Evolutionary conservation across 1,139 yeast genomes (phyloP).

Genomic region (Suhomyces bribrorum): DNA sequence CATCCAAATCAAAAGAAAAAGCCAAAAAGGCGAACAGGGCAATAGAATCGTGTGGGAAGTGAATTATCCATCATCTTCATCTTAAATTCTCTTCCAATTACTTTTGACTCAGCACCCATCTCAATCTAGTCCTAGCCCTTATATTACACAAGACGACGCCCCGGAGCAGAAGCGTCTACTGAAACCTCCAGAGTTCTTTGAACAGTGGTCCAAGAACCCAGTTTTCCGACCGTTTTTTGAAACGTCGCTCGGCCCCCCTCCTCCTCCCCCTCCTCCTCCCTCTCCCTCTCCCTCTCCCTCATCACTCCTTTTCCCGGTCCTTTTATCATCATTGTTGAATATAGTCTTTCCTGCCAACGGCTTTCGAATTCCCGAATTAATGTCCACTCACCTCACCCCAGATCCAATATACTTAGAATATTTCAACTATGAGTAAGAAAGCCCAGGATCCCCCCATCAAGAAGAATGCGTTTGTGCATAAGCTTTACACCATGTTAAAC

Average conservation of each 20-base stretch:
- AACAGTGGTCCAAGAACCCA: too few relatives aligned
- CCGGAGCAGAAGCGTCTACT: background rate
- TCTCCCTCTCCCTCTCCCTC: background rate
- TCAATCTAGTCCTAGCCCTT: background rate
- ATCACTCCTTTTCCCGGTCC: background rate
- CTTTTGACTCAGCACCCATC: background rate
- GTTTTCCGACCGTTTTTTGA: too few relatives aligned
- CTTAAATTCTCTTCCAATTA: background rate
- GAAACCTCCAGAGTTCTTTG: too few relatives aligned
- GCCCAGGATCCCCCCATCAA: conserved; percentile 34
- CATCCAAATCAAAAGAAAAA: conserved; percentile 1
- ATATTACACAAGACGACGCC: background rate
- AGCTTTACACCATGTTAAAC: conserved; percentile 58
- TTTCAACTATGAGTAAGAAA: conserved; percentile 17
- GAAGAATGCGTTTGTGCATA: conserved; percentile 66
- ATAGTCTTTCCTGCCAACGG: too few relatives aligned
- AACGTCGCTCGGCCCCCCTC: background rate
- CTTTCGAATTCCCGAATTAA: too few relatives aligned
- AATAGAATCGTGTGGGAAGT: background rate
- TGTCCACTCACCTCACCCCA: too few relatives aligned
- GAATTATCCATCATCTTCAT: background rate
- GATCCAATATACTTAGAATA: too few relatives aligned
- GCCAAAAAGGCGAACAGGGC: conserved; percentile 1
- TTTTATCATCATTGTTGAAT: background rate
- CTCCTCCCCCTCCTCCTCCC: background rate